Evolutionary conservation across 805 yeast species (phyloP).

Genomic region (baker's yeast (Saccharomyces cerevisiae)): DNA sequence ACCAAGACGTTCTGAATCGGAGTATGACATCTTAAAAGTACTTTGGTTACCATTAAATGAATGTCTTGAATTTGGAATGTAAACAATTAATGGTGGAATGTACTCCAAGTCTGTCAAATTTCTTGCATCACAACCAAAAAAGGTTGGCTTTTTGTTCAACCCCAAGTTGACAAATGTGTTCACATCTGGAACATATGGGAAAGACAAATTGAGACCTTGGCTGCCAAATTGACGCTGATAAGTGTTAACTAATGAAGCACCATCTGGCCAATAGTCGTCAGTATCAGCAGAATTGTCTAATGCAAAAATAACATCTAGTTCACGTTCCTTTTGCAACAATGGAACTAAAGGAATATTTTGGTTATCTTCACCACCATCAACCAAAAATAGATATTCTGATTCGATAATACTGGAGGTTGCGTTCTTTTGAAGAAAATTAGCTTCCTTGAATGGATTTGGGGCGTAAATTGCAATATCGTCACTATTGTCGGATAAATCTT

Average conservation of each 20-base stretch:
- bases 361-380: conserved; percentile 66
- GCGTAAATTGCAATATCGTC: conserved; percentile 61
- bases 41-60: conserved; percentile 62
- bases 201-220: conserved; percentile 49
- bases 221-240: conserved; percentile 52
- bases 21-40: conserved; percentile 58
- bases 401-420: conserved; percentile 32
- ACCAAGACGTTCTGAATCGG: conserved; percentile 44
- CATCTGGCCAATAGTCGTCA: conserved; percentile 54
- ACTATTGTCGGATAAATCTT: conserved; percentile 40
- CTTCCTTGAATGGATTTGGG: conserved; percentile 63
- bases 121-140: conserved; percentile 72
- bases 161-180: conserved; percentile 51
- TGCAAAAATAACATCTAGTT: conserved; percentile 57
- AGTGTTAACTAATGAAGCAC: conserved; percentile 48
- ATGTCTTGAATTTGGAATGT: conserved; percentile 65
- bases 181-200: conserved; percentile 74
- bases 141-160: conserved; percentile 61
- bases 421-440: conserved; percentile 28
- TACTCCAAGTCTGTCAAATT: conserved; percentile 49
- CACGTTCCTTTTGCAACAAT: conserved; percentile 48
- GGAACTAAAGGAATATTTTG: conserved; percentile 62
- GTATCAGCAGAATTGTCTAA: conserved; percentile 64
- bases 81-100: conserved; percentile 69
- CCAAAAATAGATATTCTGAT: conserved; percentile 42